These are phyloP conservation scores for Mycena kentingensis DNA, from an alignment of 768 basidiomycete genomes.

Conservation along the genomic window DNA sequence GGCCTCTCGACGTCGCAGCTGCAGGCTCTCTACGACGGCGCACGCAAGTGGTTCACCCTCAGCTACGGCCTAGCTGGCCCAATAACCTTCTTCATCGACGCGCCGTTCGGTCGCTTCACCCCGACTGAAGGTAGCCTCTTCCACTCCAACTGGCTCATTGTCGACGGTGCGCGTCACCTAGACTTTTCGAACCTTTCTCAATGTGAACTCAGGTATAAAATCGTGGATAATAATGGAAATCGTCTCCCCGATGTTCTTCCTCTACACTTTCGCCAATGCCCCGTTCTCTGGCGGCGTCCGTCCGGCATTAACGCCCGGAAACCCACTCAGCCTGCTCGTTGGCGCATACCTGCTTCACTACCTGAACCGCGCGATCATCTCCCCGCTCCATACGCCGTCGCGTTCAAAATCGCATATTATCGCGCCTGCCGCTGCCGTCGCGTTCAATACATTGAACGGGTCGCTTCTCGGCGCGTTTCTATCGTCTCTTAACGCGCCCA, in stretches of 20 bases:
- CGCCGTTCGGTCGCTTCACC: slow-evolving; percentile 81
- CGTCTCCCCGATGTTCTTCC: slow-evolving; percentile 57
- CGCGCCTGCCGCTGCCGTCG: slow-evolving; percentile 55
- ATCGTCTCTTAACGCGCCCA: slow-evolving; percentile 53
- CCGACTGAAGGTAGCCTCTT: slow-evolving; percentile 39
- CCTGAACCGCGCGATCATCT: slow-evolving; percentile 77
- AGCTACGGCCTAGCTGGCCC: slow-evolving; percentile 39
- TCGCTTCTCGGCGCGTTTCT: slow-evolving; percentile 70
- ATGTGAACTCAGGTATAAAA: slow-evolving; percentile 26
- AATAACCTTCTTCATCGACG: slow-evolving; percentile 56
- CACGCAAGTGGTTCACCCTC: slow-evolving; percentile 50
- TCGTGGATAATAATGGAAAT: slow-evolving; percentile 85
- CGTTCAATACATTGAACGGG: slow-evolving; percentile 78
- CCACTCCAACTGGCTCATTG: slow-evolving; percentile 48
- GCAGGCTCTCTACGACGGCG: slow-evolving; percentile 13
- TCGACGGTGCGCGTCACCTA: slow-evolving; percentile 54
- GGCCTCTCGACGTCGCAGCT: slow-evolving; percentile 12
- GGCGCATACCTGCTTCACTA: slow-evolving; percentile 75
- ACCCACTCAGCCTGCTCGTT: slow-evolving; percentile 53
- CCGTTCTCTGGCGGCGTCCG: slow-evolving; percentile 46
- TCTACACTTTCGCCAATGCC: slow-evolving; percentile 47
- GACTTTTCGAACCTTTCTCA: not conserved
- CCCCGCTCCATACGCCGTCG: slow-evolving; percentile 77
- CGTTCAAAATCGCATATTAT: slow-evolving; percentile 73
- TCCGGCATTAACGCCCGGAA: slow-evolving; percentile 31